Conservation (phyloP, 148 eudicot genomes). For the Fagopyrum tataricum region DNA sequence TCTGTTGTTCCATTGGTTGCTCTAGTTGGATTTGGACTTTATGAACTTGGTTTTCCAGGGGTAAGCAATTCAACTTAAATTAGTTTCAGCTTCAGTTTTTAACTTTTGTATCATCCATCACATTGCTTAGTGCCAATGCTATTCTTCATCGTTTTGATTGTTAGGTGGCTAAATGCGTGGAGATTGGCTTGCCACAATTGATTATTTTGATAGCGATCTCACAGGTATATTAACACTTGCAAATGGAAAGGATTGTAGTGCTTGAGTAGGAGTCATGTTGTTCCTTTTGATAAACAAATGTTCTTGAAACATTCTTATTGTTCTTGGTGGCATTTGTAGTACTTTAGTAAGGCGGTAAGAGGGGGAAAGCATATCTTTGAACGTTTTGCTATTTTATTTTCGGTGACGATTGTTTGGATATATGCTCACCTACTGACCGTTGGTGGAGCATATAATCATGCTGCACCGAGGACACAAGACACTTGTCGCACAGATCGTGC, state of each 20-base stretch:
- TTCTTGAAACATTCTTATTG: background rate
- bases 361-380: conserved; percentile 63
- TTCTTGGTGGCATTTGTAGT: conserved; percentile 41
- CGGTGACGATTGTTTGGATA: too few relatives aligned
- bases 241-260: background rate
- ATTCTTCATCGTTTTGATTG: conserved; percentile 19
- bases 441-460: too few relatives aligned
- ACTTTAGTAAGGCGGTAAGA: conserved; percentile 46
- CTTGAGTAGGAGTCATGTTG: background rate
- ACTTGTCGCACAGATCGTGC: too few relatives aligned
- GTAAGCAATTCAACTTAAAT: conserved; percentile 29
- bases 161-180: conserved; percentile 94
- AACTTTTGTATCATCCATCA: conserved; percentile 6
- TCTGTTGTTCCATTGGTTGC: conserved; percentile 90
- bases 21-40: conserved; percentile 92
- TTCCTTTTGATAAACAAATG: background rate
- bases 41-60: conserved; percentile 97
- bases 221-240: conserved; percentile 48
- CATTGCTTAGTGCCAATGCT: conserved; percentile 16
- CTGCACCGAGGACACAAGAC: too few relatives aligned
- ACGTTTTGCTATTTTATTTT: too few relatives aligned
- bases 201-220: conserved; percentile 65
- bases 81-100: background rate
- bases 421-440: too few relatives aligned
- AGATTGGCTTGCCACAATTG: conserved; percentile 91